Evolutionary conservation across 2,329 filamentous ascomycete genomes (phyloP), one percentile per base, ranked within the genome.

Genomic region (Colletotrichum higginsianum): DNA sequence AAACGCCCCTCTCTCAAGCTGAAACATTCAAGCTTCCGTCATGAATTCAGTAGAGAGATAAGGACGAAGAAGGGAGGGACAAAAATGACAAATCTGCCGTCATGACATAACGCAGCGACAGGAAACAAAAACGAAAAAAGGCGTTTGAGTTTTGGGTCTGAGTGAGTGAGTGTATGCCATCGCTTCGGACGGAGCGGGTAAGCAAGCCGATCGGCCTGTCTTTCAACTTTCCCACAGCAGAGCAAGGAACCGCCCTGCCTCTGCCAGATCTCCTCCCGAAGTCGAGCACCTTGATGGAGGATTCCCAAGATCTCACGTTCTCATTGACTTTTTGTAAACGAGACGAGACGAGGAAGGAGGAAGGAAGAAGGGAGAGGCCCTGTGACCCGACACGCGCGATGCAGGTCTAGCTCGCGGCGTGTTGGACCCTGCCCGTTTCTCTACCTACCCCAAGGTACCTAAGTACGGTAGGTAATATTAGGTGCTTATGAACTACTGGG

Each of bases 1-100:
- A 67, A 67, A 71, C 57, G 44, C 57, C 57, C 53, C 46, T 42
- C 40, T 52, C 47, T 62, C 15, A 61, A 58, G 68, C 44, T 64
- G 67, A 71, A 62, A 71, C 64, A 56, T 55, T 61, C 44, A 18
- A 47, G 55, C 40, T 23, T 42, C 47, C 40, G 30, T 18, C 35
- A 56, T 42, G 67, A 57, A 30, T 53, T 67, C 30, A 6, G 35
- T 23, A 67, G 42, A 60, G 40, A 60, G 21, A 46, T 46, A 12
- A 30, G 56, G 21, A 18, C 13, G 42, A 18, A 18, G 16, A 15
- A 44, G 13, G 16, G 42, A 44, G 16, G 42, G 16, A 44, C 13
- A 16, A 50, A 9, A 9, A 13, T 15, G 18, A 21, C 4, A n/a
- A 55, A 38, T 12, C 1, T 38, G 30, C n/a, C 11, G 9, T 26